phyloP scores from a whole-genome alignment of 257 asterid genomes.

The Leonotis leonurus region DNA sequence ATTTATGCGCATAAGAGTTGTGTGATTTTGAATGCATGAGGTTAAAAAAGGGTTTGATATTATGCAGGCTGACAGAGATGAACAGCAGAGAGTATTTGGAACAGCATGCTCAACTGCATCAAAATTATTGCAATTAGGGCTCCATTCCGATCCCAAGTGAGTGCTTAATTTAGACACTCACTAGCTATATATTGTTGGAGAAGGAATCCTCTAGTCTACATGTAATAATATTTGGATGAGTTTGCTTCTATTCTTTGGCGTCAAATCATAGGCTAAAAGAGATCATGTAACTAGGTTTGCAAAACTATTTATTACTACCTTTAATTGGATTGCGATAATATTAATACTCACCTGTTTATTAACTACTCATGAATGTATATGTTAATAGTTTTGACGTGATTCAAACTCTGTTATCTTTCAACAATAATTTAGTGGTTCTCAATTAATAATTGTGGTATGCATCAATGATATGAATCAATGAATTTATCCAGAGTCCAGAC shows the following conservation, averaged over 20 bases:
- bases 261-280: neutral
- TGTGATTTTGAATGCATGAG: too few species aligned
- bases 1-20: too few species aligned
- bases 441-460: too few species aligned
- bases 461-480: too few species aligned
- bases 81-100: constrained; percentile 78
- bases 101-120: constrained; percentile 36
- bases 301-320: neutral
- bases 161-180: neutral
- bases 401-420: too few species aligned
- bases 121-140: neutral
- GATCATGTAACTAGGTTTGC: neutral
- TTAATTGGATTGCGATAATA: neutral
- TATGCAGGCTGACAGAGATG: constrained; percentile 58
- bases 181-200: neutral
- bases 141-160: neutral
- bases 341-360: neutral
- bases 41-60: too few species aligned
- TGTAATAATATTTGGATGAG: neutral
- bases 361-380: too few species aligned
- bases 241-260: neutral
- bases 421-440: too few species aligned
- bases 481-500: too few species aligned
- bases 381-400: too few species aligned
- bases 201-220: neutral